Conservation (phyloP, 2,329 filamentous ascomycete genomes). For the Parastagonospora avenae region DNA sequence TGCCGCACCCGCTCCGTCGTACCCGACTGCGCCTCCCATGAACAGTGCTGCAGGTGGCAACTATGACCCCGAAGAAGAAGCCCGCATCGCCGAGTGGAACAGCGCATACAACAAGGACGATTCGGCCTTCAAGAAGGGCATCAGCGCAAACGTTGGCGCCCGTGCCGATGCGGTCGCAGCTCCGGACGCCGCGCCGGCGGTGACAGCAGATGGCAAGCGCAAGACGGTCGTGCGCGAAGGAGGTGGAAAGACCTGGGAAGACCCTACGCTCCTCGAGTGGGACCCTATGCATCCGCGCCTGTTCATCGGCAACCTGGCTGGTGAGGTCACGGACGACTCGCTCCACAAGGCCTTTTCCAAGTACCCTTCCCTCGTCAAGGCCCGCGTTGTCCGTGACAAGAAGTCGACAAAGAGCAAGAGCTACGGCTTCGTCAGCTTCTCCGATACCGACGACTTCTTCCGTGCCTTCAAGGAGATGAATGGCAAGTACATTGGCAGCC, state of each 20-base stretch:
- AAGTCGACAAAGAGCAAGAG: conserved; percentile 95
- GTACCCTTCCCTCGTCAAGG: conserved; percentile 88
- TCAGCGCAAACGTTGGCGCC: conserved; percentile 49
- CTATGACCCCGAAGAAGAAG: conserved; percentile 80
- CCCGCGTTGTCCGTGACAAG: conserved; percentile 92
- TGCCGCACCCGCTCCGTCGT: conserved; percentile 31
- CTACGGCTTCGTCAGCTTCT: conserved; percentile 95
- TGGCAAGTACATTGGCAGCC: conserved; percentile 98
- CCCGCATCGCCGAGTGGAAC: conserved; percentile 94
- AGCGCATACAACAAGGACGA: conserved; percentile 79
- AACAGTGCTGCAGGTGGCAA: conserved; percentile 43
- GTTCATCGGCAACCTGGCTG: conserved; percentile 95
- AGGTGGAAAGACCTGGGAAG: conserved; percentile 91
- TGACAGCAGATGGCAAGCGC: conserved; percentile 64
- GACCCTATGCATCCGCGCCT: conserved; percentile 92
- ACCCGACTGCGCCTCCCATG: conserved; percentile 25
- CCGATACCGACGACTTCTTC: conserved; percentile 95
- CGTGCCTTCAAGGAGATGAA: conserved; percentile 97
- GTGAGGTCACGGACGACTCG: conserved; percentile 95
- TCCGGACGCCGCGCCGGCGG: conserved; percentile 54
- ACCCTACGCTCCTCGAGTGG: conserved; percentile 89
- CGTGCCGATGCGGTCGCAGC: conserved; percentile 35
- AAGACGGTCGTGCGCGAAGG: conserved; percentile 89
- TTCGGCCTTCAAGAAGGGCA: conserved; percentile 48
- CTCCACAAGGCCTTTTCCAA: conserved; percentile 90